A percentile compares a stretch with the other conserved stretches of the same genome.
phyloP scores from a whole-genome alignment of 805 yeast species.

The Wickerhamomyces ciferrii region DNA sequence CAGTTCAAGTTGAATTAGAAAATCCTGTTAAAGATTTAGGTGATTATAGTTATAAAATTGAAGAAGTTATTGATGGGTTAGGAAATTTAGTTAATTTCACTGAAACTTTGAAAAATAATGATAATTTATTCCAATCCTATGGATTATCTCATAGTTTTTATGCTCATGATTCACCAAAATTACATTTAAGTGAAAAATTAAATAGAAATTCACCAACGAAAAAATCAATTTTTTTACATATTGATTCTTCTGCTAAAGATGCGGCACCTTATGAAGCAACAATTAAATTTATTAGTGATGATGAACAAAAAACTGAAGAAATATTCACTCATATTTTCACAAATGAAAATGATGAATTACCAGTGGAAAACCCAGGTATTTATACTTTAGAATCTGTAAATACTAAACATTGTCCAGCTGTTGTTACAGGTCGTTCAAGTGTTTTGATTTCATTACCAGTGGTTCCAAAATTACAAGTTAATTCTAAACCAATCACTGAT shows the following conservation, averaged over 20 bases:
- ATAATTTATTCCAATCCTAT: conserved; percentile 22
- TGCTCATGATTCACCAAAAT: conserved; percentile 52
- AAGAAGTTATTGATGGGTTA: conserved; percentile 58
- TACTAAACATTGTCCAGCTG: conserved; percentile 66
- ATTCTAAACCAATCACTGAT: conserved; percentile 56
- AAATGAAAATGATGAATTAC: conserved; percentile 26
- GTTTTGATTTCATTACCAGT: conserved; percentile 55
- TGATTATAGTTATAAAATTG: conserved; percentile 48
- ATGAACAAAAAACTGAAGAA: conserved; percentile 16
- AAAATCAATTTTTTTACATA: conserved; percentile 27
- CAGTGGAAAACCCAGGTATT: conserved; percentile 55
- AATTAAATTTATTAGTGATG: conserved; percentile 24
- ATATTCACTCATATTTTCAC: conserved; percentile 20
- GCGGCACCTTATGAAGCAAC: conserved; percentile 30
- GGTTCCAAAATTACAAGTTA: conserved; percentile 40
- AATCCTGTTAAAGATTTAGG: conserved; percentile 41
- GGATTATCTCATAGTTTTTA: conserved; percentile 39
- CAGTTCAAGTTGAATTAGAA: conserved; percentile 40
- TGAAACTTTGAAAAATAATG: conserved; percentile 20
- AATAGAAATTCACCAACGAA: conserved; percentile 31
- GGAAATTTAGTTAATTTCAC: conserved; percentile 51
- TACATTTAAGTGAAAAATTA: conserved; percentile 38
- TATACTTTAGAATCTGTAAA: conserved; percentile 50
- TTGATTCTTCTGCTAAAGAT: conserved; percentile 23
- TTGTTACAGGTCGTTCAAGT: conserved; percentile 48